Evolutionary conservation across 495 filamentous ascomycete species (phyloP), one percentile per base, ranked within the genome.

Genomic region (Physcia stellaris): DNA sequence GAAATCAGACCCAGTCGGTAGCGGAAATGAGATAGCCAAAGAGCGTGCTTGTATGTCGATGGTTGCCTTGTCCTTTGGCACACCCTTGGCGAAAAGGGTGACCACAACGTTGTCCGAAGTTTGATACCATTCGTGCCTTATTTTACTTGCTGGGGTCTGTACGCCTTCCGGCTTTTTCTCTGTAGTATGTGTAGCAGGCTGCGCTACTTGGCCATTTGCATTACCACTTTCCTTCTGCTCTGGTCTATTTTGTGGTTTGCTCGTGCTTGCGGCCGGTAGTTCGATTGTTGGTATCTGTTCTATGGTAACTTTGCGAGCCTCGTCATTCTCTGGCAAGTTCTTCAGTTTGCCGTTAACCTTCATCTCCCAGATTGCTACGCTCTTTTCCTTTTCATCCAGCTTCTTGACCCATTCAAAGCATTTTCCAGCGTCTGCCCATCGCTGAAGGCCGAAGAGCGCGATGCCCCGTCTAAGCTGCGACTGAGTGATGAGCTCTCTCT

Each of bases 81-180:
- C 67, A 10, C 77, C 77, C 53, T 84, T 86, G 2, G 75, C 78
- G 37, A 83, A 74, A 6, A 88, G 61, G 0, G 75, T 76, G 39
- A 86, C 68, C 12, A 75, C 71, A 20, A 86, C 75, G 12, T 62
- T 68, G 3, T 75, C 68, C 5, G 52, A 49, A 2, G 73, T 81
- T 49, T 88, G 83, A 59, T 83, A 86, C 79, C 80, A 86, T 37
- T 87, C 83, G 48, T 86, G 71, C 9, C 80, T 68, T 42, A 86
- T 73, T 55, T 83, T 83, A 49, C 64, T 60, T 10, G 62, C 59
- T 0, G 71, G 64, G 15, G 74, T 75, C 30, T 61, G 63, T 4
- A 56, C 57, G 10, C 51, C 53, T 31, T 49, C 46, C 13, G 47
- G 11, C 20, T 39, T 21, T 20, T 46, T 17, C 12, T 42, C 16